Base-by-base conservation (phyloP, 305 asterid species). In the Solanum aculeatissimum region DNA sequence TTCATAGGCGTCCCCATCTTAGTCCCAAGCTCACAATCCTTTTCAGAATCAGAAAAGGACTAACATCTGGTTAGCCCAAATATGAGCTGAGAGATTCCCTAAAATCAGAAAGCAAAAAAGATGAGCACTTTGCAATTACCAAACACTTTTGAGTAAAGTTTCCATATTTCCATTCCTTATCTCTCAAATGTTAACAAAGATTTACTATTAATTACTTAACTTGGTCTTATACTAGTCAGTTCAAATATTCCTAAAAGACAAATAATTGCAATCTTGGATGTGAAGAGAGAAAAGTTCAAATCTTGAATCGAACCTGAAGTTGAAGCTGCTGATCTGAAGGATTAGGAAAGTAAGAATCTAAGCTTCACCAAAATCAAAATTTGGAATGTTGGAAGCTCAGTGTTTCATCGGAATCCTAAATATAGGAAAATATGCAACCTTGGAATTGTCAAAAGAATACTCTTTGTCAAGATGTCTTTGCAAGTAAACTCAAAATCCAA, bases 1-100 rank as follows among this genome's bases (percentile, higher is more conserved):
- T 78, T 78, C 83, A 55, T 72, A 35, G 87, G 87, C 53, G 82
- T 54, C 27, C 54, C 85, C 87, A 85, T 85, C 80, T 43, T 81
- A 32, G 68, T 72, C 72, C 47, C 27, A 47, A 63, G 25, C 35
- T 42, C 81, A 29, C 84, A 79, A 71, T 16, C 54, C 54, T 19
- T 85, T 68, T 70, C 81, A 55, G 83, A 81, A 42, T 58, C 74
- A 19, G 75, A 54, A 42, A 51, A 19, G 54, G 18, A 53, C 54
- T 23, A 51, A 66, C 85, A 83, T 83, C 81, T 83, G 25, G 81
- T 69, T 15, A 53, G n/a, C 4, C 60, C 65, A 51, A 49, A 51
- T 77, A 53, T 49, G 65, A 77, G 29, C 27, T 38, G 51, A 7
- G 75, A 68, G 16, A 68, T 68, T 69, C 55, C 35, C 83, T 32